Conservation (phyloP, 2,329 filamentous ascomycete species). For the Penicillium sp. region DNA sequence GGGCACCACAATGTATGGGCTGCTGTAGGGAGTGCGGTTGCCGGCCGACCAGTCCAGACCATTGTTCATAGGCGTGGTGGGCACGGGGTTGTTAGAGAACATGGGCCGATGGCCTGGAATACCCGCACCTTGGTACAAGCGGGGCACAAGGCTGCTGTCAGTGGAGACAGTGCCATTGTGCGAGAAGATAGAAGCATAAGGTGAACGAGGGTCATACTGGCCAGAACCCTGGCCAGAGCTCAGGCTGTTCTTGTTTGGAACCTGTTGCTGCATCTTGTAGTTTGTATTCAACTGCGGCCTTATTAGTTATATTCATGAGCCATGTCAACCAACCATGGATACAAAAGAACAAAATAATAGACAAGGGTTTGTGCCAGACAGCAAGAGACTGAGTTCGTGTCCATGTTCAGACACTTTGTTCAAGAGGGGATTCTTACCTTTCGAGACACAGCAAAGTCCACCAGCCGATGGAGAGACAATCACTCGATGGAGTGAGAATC, state of each 20-base stretch:
- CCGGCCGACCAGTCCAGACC: slow-evolving; percentile 27
- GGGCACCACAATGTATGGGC: slow-evolving; percentile 30
- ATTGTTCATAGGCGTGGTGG: slow-evolving; percentile 22
- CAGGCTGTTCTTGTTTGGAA: slow-evolving; percentile 21
- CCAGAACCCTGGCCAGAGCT: slow-evolving; percentile 23
- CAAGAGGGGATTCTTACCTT: neutral
- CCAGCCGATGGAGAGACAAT: neutral
- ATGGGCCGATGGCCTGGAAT: slow-evolving; percentile 30
- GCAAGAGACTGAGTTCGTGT: neutral
- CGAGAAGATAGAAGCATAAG: slow-evolving; percentile 22
- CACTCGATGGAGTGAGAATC: neutral
- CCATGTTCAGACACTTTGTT: neutral
- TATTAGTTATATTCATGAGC: neutral
- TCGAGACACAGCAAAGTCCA: neutral
- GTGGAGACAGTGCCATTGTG: slow-evolving; percentile 12
- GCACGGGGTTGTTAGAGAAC: slow-evolving; percentile 25
- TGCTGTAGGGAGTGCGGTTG: slow-evolving; percentile 27
- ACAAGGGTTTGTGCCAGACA: neutral
- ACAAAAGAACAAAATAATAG: slow-evolving; percentile 2
- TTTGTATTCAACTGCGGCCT: neutral
- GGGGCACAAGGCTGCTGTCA: slow-evolving; percentile 21
- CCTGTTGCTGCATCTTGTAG: slow-evolving; percentile 25
- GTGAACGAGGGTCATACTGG: slow-evolving; percentile 26
- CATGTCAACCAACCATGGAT: neutral
- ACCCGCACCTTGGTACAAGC: slow-evolving; percentile 26